Evolutionary conservation across 257 asterid genomes (phyloP).

Genomic region (Nicotiana attenuata): DNA sequence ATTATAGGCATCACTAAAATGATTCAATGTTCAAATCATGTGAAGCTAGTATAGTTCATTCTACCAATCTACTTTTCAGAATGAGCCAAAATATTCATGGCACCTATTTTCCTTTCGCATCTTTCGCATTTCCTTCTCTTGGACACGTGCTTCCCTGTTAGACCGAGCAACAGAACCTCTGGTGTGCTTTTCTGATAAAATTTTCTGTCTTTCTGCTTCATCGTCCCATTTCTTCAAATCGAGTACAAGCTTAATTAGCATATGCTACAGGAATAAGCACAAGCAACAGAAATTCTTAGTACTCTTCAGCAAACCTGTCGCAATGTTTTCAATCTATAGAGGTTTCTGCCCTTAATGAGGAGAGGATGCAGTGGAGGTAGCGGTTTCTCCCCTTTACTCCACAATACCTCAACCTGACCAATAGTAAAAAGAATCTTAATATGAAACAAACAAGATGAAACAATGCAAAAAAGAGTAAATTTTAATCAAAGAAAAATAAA

Average conservation of each 20-base stretch:
- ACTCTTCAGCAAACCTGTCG: conserved; percentile 54
- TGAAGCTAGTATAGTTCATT: background rate
- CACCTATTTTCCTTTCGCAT: conserved; percentile 45
- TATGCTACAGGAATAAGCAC: background rate
- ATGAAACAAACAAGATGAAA: background rate
- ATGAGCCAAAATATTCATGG: background rate
- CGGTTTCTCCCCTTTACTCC: conserved; percentile 87
- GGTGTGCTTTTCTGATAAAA: conserved; percentile 66
- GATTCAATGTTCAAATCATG: background rate
- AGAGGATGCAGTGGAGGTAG: conserved; percentile 84
- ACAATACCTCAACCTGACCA: conserved; percentile 79
- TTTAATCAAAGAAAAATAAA: background rate
- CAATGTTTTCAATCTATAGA: conserved; percentile 66
- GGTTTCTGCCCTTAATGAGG: conserved; percentile 91
- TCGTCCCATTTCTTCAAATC: conserved; percentile 59
- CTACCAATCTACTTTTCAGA: background rate
- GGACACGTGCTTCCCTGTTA: conserved; percentile 54
- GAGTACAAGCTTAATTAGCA: background rate
- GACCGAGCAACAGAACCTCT: conserved; percentile 78
- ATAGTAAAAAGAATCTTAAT: background rate
- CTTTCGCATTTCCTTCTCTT: conserved; percentile 43
- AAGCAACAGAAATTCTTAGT: background rate
- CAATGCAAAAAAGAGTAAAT: background rate
- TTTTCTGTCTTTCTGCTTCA: conserved; percentile 62
- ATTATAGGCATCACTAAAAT: background rate